Base-by-base conservation (phyloP, 805 yeast genomes). In the Saccharomycopsis sp. region DNA sequence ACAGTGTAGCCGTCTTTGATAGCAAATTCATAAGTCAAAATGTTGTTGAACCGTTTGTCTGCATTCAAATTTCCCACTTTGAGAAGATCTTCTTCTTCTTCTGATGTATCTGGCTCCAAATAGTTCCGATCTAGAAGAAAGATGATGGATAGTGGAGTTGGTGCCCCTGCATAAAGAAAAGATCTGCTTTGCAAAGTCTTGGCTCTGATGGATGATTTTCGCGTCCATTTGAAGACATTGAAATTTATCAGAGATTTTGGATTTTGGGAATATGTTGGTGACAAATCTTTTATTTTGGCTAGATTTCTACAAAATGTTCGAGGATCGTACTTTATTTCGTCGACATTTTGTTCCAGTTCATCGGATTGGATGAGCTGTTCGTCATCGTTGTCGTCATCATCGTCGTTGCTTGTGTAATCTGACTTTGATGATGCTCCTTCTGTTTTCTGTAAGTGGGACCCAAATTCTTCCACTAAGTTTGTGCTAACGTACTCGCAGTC, bases 91-190 rank as follows among this genome's bases (percentile, higher is more conserved):
- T 32, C 31, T 8, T 10, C 15, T 7, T 31, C 34, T 18, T 13
- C 29, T n/a, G n/a, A n/a, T 19, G 33, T 21, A 5, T 22, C 23
- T 7, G 18, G 18, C 17, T 15, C 19, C 16, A 32, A 15, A 38
- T 36, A 43, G 25, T 43, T 39, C 13, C 20, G 23, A 30, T 46
- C 42, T 5, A 45, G 43, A 17, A 47, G 25, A 20, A 47, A 48
- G 6, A 57, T 53, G n/a, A 67, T 42, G 1, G 62, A 54, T 15
- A 50, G 40, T 2, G 71, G 71, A 12, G 57, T 50, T 1, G 63
- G 61, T 64, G 64, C 64, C 38, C 68, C 64, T 30, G 65, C 67
- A 37, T 64, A 50, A 4, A 70, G 50, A 40, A 58, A 68, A 9
- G 70, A 62, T 41, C 56, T 60, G 3, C 63, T 54, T n/a, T 63